Percentiles rank a stretch among this genome's conserved stretches.
These are phyloP conservation scores for Colletotrichum viniferum DNA, from an alignment of 2,329 filamentous ascomycete genomes.

Conservation along the genomic window DNA sequence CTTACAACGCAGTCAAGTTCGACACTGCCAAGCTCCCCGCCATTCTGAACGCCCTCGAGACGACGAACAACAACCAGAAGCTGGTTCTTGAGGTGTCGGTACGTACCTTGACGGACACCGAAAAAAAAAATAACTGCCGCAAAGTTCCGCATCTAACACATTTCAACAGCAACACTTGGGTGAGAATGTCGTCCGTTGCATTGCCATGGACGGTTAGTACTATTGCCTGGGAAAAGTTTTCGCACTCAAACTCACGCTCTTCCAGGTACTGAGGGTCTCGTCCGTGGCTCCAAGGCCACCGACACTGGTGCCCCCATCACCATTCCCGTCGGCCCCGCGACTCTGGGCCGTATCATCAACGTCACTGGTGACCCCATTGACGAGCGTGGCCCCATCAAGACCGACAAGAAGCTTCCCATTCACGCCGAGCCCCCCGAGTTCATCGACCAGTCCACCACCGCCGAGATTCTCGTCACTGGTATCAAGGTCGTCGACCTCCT, in stretches of 20 bases:
- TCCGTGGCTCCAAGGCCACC: constrained; percentile 82
- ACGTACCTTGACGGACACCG: constrained; percentile 42
- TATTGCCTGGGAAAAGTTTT: constrained; percentile 23
- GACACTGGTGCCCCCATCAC: constrained; percentile 96
- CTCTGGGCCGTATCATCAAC: constrained; percentile 99
- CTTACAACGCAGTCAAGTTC: constrained; percentile 80
- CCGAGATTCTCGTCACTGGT: constrained; percentile 97
- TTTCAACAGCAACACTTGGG: constrained; percentile 90
- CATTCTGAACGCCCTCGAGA: constrained; percentile 97
- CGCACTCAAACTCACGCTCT: constrained; percentile 18
- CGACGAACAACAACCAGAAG: constrained; percentile 90
- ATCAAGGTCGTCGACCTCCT: constrained; percentile 99
- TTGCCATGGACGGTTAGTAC: constrained; percentile 98
- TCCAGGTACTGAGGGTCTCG: constrained; percentile 97
- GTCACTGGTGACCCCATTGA: constrained; percentile 99
- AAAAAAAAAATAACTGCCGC: not conserved
- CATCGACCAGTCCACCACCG: constrained; percentile 92
- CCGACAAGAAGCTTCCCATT: constrained; percentile 84
- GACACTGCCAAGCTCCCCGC: constrained; percentile 89
- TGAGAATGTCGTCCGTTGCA: constrained; percentile 98
- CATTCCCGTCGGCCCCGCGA: constrained; percentile 91
- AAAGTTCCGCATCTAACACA: constrained; percentile 38
- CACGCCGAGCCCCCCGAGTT: constrained; percentile 94
- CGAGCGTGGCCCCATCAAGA: constrained; percentile 98
- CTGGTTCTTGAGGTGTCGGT: constrained; percentile 96